Percentiles rank a stretch among this genome's conserved stretches.
These are phyloP conservation scores for Alectoria sarmentosa DNA, from an alignment of 495 filamentous ascomycete genomes.

Conservation along the genomic window DNA sequence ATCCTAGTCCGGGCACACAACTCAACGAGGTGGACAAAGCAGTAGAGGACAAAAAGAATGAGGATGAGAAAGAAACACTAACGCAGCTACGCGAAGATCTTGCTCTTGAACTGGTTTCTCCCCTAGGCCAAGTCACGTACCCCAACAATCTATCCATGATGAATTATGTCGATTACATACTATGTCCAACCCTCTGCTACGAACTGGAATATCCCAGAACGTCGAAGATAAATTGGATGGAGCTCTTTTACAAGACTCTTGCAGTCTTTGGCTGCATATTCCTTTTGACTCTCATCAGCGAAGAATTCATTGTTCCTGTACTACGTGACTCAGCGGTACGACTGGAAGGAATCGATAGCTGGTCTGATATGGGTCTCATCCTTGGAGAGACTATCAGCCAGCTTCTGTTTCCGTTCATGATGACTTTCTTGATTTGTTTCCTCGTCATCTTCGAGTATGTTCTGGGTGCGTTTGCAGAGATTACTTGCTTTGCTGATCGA, in stretches of 20 bases:
- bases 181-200: conserved; percentile 95
- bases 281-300: conserved; percentile 79
- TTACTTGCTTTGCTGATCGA: conserved; percentile 88
- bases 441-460: conserved; percentile 97
- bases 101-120: conserved; percentile 82
- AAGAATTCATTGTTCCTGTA: conserved; percentile 94
- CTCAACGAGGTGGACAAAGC: conserved; percentile 33
- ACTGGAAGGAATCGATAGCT: conserved; percentile 50
- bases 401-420: conserved; percentile 95
- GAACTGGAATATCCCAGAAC: conserved; percentile 94
- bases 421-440: conserved; percentile 91
- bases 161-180: conserved; percentile 83
- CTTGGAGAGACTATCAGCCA: conserved; percentile 88
- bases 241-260: conserved; percentile 75
- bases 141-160: conserved; percentile 73
- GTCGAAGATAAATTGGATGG: conserved; percentile 63
- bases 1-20: conserved; percentile 54
- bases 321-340: conserved; percentile 65
- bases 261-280: conserved; percentile 97
- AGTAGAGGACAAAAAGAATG: conserved; percentile 31
- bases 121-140: conserved; percentile 83
- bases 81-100: conserved; percentile 73
- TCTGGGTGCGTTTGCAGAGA: conserved; percentile 86
- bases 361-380: conserved; percentile 65
- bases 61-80: conserved; percentile 45